Evolutionary conservation across 495 filamentous ascomycete genomes (phyloP).

Genomic region (Tuber melanosporum): DNA sequence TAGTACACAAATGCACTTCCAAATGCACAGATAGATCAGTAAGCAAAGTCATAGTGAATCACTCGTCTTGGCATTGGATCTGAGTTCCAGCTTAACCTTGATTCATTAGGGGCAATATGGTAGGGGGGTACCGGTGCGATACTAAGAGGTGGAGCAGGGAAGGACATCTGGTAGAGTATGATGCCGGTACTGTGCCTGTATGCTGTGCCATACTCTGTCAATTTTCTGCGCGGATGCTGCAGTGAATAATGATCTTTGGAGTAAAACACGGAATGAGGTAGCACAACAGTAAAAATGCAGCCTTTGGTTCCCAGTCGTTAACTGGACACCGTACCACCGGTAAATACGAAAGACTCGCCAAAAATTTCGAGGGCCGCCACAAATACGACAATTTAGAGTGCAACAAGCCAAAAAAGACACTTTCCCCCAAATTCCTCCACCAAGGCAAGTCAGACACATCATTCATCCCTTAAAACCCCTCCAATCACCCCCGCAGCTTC

Average conservation of each 20-base stretch:
- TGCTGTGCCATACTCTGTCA: not conserved
- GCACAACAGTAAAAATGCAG: not conserved
- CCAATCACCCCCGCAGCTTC: not conserved
- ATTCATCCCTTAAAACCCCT: not conserved
- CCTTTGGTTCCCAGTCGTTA: not conserved
- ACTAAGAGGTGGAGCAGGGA: not conserved
- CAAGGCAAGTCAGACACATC: not conserved
- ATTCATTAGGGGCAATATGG: not conserved
- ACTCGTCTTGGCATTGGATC: not conserved
- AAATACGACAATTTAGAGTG: not conserved
- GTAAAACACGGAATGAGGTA: not conserved
- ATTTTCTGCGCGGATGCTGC: not conserved
- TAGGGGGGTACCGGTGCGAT: not conserved
- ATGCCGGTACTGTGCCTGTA: not conserved
- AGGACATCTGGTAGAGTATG: not conserved
- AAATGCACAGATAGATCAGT: not conserved
- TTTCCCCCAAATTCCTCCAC: not conserved
- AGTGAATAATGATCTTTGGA: not conserved
- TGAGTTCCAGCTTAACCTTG: not conserved
- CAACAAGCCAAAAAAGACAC: not conserved
- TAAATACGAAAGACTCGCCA: not conserved
- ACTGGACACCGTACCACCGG: not conserved
- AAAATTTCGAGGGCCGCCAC: not conserved
- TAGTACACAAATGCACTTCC: not conserved
- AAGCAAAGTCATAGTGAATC: not conserved